Conservation (phyloP, 1,139 yeast species). For the Saccharomyces hybrid region DNA sequence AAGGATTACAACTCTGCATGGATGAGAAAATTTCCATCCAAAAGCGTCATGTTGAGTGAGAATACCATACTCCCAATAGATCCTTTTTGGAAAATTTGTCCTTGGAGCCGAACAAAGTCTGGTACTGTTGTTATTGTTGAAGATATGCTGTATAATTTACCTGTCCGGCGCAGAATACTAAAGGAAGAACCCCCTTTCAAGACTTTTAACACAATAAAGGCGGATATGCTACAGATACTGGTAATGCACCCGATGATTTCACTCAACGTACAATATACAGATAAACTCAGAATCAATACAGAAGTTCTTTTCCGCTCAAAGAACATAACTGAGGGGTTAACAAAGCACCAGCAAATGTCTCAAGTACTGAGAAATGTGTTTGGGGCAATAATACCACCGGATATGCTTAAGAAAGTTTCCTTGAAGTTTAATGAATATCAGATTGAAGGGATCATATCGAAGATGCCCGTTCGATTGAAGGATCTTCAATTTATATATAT, state of each 20-base stretch:
- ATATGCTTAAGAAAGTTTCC: conserved; percentile 18
- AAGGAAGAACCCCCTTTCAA: conserved; percentile 20
- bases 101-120: conserved; percentile 7
- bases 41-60: conserved; percentile 10
- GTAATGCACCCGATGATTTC: conserved; percentile 29
- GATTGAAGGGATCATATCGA: conserved; percentile 32
- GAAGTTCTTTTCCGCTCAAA: conserved; percentile 7
- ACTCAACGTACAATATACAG: conserved; percentile 22
- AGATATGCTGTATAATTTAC: conserved; percentile 47
- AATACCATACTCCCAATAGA: conserved; percentile 2
- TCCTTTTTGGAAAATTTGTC: conserved; percentile 3
- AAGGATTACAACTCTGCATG: conserved; percentile 26
- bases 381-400: conserved; percentile 14
- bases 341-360: conserved; percentile 8
- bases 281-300: conserved; percentile 4
- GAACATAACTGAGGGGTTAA: conserved; percentile 1
- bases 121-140: conserved; percentile 50
- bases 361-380: conserved; percentile 13
- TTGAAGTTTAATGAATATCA: conserved; percentile 24
- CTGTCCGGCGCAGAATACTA: conserved; percentile 45
- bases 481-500: conserved; percentile 42
- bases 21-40: conserved; percentile 11
- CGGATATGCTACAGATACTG: conserved; percentile 33
- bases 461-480: conserved; percentile 32
- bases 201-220: conserved; percentile 34